A percentile compares a stretch with the other conserved stretches of the same genome.
These are phyloP conservation scores for Boletus sp. DNA, from an alignment of 1,284 basidiomycete genomes.

Conservation along the genomic window DNA sequence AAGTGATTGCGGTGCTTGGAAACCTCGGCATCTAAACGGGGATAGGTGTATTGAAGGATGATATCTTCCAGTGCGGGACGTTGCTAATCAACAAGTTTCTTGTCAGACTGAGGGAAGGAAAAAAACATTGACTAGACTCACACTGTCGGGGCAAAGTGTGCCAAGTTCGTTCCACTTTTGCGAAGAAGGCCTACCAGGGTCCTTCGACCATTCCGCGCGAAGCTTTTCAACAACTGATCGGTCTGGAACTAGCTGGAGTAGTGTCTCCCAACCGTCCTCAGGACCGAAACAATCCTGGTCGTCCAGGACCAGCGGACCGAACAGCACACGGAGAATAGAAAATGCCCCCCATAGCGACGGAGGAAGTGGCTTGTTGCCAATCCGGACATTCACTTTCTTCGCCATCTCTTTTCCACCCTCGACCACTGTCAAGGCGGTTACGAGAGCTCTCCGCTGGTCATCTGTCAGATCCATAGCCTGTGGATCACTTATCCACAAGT, in stretches of 20 bases:
- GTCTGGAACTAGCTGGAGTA: slow-evolving; percentile 78
- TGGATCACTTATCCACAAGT: slow-evolving; percentile 94
- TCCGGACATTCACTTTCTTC: slow-evolving; percentile 81
- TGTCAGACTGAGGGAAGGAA: slow-evolving; percentile 5
- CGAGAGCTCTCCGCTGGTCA: slow-evolving; percentile 83
- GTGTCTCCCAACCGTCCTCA: slow-evolving; percentile 68
- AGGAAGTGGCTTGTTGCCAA: slow-evolving; percentile 46
- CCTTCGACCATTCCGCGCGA: slow-evolving; percentile 58
- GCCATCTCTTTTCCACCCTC: slow-evolving; percentile 78
- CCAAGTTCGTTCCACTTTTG: slow-evolving; percentile 78
- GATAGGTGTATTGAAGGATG: slow-evolving; percentile 93
- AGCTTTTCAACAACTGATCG: slow-evolving; percentile 45
- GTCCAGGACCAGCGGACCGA: slow-evolving; percentile 67
- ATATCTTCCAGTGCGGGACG: slow-evolving; percentile 75
- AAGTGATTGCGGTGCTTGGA: slow-evolving; percentile 97
- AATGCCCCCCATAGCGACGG: slow-evolving; percentile 58
- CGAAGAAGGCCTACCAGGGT: slow-evolving; percentile 51
- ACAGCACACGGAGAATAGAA: slow-evolving; percentile 53
- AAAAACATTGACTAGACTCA: slow-evolving; percentile 6
- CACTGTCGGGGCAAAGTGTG: slow-evolving; percentile 15
- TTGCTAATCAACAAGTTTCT: slow-evolving; percentile 25
- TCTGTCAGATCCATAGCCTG: slow-evolving; percentile 89
- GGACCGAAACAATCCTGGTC: slow-evolving; percentile 87
- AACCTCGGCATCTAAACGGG: slow-evolving; percentile 94
- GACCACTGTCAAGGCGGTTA: slow-evolving; percentile 85